Conservation (phyloP, 495 filamentous ascomycete species). For the Hyaloscypha variabilis region DNA sequence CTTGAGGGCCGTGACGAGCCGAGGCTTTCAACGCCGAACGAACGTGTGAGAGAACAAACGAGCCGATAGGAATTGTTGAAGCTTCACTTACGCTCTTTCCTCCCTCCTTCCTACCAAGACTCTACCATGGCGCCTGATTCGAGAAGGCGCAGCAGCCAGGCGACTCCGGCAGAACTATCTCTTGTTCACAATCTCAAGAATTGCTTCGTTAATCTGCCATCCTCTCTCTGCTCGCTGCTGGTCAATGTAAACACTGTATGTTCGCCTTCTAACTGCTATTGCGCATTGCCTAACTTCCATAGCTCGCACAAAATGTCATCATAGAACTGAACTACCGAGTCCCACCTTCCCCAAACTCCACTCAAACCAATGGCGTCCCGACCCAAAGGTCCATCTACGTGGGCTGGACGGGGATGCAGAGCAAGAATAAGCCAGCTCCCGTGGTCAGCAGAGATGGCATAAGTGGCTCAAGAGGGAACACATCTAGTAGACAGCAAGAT, state of each 20-base stretch:
- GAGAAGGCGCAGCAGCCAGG: constrained; percentile 38
- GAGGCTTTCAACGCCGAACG: not conserved
- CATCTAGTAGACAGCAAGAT: constrained; percentile 69
- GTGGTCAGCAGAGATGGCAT: constrained; percentile 75
- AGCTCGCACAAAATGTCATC: constrained; percentile 93
- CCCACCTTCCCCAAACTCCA: constrained; percentile 34
- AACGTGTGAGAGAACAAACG: constrained; percentile 2
- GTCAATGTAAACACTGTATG: constrained; percentile 86
- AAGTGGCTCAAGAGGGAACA: constrained; percentile 48
- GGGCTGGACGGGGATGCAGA: constrained; percentile 97
- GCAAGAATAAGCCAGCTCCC: constrained; percentile 75
- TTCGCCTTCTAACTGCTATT: not conserved
- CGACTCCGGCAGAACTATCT: constrained; percentile 74
- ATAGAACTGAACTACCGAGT: constrained; percentile 79
- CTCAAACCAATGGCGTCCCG: constrained; percentile 43
- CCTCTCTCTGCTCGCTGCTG: constrained; percentile 79
- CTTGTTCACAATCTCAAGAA: constrained; percentile 84
- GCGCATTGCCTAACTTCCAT: constrained; percentile 14
- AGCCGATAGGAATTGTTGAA: not conserved
- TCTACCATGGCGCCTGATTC: constrained; percentile 25
- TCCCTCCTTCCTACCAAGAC: not conserved
- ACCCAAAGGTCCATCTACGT: constrained; percentile 73
- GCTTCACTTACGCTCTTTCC: constrained; percentile 1
- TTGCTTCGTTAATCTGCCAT: constrained; percentile 90
- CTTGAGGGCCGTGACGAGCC: not conserved